These are phyloP conservation scores for Rhizopogon vinicolor DNA, from an alignment of 768 basidiomycete species.

Conservation along the genomic window DNA sequence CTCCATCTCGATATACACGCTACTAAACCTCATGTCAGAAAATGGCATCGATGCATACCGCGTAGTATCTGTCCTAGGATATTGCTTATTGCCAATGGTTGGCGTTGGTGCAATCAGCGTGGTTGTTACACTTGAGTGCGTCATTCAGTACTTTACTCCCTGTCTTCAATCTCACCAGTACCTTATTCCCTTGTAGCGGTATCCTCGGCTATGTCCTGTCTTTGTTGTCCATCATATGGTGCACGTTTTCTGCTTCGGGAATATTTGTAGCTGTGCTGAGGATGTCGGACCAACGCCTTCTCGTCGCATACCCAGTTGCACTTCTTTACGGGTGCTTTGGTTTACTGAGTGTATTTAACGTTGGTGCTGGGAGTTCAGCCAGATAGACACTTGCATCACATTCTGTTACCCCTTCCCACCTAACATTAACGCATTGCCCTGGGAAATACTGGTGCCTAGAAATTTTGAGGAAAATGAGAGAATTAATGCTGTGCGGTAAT, in stretches of 20 bases:
- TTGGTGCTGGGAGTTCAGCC: conserved; percentile 30
- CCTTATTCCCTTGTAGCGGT: conserved; percentile 43
- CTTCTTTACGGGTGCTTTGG: conserved; percentile 94
- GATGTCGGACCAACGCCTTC: conserved; percentile 91
- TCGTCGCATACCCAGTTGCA: conserved; percentile 96
- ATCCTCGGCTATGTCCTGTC: conserved; percentile 84
- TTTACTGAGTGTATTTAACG: conserved; percentile 86
- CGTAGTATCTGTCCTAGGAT: conserved; percentile 91
- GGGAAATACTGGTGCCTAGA: conserved; percentile 3
- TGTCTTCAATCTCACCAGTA: conserved; percentile 3
- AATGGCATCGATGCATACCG: conserved; percentile 94
- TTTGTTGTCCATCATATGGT: conserved; percentile 86
- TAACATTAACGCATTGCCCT: neutral
- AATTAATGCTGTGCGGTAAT: neutral
- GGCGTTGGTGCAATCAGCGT: conserved; percentile 89
- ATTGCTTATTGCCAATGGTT: conserved; percentile 96
- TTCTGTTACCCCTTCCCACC: conserved; percentile 2
- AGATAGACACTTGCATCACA: conserved; percentile 19
- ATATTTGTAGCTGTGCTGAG: conserved; percentile 94
- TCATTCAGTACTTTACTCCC: conserved; percentile 15
- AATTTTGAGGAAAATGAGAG: neutral
- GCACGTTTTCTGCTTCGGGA: conserved; percentile 91
- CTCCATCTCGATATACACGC: conserved; percentile 84
- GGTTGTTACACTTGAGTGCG: conserved; percentile 83
- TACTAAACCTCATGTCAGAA: conserved; percentile 96